These are phyloP conservation scores for Stagonosporopsis rhizophila DNA, from an alignment of 2,329 filamentous ascomycete species.

Conservation along the genomic window DNA sequence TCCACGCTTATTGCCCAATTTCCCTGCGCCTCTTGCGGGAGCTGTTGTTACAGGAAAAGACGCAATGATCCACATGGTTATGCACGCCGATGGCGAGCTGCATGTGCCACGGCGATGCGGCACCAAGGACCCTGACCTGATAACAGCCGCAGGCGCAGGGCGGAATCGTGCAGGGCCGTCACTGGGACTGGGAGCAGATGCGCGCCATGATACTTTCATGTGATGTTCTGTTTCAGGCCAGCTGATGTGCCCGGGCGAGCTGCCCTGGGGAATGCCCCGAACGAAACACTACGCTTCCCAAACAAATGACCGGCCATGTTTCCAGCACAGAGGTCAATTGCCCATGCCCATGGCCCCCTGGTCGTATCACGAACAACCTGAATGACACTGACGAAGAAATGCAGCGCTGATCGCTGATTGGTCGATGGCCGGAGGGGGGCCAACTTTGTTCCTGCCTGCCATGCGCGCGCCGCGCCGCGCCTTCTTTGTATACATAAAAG, in stretches of 20 bases:
- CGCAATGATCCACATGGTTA: conserved; percentile 28
- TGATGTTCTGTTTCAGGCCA: conserved; percentile 13
- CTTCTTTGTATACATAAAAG: conserved; percentile 19
- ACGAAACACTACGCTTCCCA: conserved; percentile 1
- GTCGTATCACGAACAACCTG: neutral
- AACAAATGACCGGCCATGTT: conserved; percentile 5
- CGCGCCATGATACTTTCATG: conserved; percentile 16
- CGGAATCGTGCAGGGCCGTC: conserved; percentile 1
- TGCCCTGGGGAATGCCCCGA: conserved; percentile 2
- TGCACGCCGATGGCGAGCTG: conserved; percentile 20
- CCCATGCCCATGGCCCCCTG: conserved; percentile 5
- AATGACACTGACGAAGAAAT: conserved; percentile 1
- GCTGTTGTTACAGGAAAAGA: conserved; percentile 33
- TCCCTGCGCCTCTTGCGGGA: conserved; percentile 23
- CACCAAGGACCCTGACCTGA: conserved; percentile 15
- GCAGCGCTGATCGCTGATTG: conserved; percentile 5
- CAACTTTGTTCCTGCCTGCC: conserved; percentile 13
- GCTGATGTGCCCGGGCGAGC: conserved; percentile 13
- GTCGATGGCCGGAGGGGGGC: conserved; percentile 6
- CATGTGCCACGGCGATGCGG: conserved; percentile 25
- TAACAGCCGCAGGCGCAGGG: conserved; percentile 21
- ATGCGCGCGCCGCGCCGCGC: conserved; percentile 3
- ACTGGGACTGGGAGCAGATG: neutral
- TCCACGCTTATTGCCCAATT: conserved; percentile 22
- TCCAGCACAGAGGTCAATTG: conserved; percentile 15